phyloP scores from a whole-genome alignment of 2,329 filamentous ascomycete genomes.

The Coniochaeta hoffmannii region DNA sequence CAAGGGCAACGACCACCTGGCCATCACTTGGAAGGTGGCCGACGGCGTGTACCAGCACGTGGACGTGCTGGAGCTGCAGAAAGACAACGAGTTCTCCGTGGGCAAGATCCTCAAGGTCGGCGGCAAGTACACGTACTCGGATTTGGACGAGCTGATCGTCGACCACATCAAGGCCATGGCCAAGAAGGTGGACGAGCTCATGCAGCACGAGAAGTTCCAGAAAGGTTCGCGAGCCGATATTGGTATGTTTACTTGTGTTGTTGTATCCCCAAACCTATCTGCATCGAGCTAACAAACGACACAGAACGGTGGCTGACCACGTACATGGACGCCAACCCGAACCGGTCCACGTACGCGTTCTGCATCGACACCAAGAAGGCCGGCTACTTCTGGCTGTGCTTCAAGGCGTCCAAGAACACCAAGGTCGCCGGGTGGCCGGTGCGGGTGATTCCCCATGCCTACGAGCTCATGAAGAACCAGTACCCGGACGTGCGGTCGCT shows the following conservation, averaged over 20 bases:
- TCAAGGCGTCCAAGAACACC: slow-evolving; percentile 79
- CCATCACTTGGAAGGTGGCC: slow-evolving; percentile 96
- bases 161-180: slow-evolving; percentile 97
- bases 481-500: slow-evolving; percentile 94
- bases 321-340: slow-evolving; percentile 93
- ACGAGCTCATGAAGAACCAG: slow-evolving; percentile 77
- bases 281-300: not conserved
- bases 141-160: slow-evolving; percentile 95
- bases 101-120: slow-evolving; percentile 79
- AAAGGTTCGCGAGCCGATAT: slow-evolving; percentile 70
- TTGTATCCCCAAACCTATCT: not conserved
- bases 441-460: slow-evolving; percentile 87
- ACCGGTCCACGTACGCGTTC: slow-evolving; percentile 88
- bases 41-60: slow-evolving; percentile 97
- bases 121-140: slow-evolving; percentile 84
- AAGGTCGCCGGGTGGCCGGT: slow-evolving; percentile 74
- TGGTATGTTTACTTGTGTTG: slow-evolving; percentile 51
- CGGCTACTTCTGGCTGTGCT: slow-evolving; percentile 92
- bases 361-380: slow-evolving; percentile 88
- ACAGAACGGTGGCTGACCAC: slow-evolving; percentile 91
- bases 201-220: slow-evolving; percentile 90
- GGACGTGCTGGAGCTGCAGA: slow-evolving; percentile 92
- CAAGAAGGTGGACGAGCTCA: slow-evolving; percentile 94
- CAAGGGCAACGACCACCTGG: slow-evolving; percentile 90
- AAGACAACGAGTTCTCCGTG: slow-evolving; percentile 93